phyloP scores from a whole-genome alignment of 208 protist species.

The Naegleria lovaniensis region DNA sequence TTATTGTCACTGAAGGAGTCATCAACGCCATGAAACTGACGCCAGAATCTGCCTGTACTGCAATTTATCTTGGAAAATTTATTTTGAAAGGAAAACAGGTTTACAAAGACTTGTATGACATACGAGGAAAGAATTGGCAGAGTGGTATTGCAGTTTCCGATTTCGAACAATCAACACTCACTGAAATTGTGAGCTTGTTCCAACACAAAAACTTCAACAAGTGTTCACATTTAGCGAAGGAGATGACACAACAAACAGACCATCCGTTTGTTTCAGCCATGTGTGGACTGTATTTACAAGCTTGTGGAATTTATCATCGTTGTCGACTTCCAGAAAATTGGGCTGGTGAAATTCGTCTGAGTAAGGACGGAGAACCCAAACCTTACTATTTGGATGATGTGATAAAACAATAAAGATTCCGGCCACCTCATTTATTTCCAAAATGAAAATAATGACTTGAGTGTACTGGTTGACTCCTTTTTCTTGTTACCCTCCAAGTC shows the following conservation, averaged over 20 bases:
- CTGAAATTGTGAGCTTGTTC: too few species aligned
- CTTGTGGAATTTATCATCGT: not conserved
- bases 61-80: not conserved
- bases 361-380: not conserved
- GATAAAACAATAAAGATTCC: too few species aligned
- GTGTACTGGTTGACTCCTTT: not conserved
- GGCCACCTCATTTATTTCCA: slow-evolving; percentile 4
- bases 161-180: too few species aligned
- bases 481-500: not conserved
- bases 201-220: too few species aligned
- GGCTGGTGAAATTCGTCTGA: not conserved
- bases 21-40: not conserved
- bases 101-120: too few species aligned
- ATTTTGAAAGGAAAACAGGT: not conserved
- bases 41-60: too few species aligned
- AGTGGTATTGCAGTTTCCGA: too few species aligned
- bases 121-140: too few species aligned
- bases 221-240: too few species aligned
- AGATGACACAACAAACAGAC: too few species aligned
- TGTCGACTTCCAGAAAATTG: not conserved
- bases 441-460: not conserved
- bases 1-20: not conserved
- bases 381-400: not conserved
- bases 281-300: not conserved
- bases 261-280: not conserved